Base-by-base conservation (phyloP, 73 alveolate species). In the Paramecium sonneborni region DNA sequence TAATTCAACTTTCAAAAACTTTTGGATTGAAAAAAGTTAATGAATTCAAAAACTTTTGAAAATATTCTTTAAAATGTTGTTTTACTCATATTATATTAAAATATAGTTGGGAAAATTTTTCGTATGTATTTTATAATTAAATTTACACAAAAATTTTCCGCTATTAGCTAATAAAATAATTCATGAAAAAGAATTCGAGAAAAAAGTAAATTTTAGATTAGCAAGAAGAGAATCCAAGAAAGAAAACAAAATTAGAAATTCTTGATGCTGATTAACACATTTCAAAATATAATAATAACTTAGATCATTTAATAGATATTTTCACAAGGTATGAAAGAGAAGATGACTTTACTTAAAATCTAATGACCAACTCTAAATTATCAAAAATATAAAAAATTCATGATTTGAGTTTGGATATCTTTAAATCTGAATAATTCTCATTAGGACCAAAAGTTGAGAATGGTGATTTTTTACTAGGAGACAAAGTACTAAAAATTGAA, bases 101-200 rank as follows among this genome's bases (percentile, higher is more conserved):
- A 12, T 8, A 9, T 62, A 9, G 20, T 52, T 20, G 68, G 7
- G 68, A 5, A 52, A 52, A 52, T 52, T 52, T 52, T 18, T 52
- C 5, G 68, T 18, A 21, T 18, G 68, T 52, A 52, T 62, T 62
- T 62, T 62, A 62, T 62, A 62, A 62, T 26, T 30, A 62, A 62
- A 62, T 30, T 62, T 30, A 62, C 84, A 62, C 84, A 32, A 26
- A 30, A 30, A 30, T 62, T 62, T 62, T 62, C 84, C 84, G 84
- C 84, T 62, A 62, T 62, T 30, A 62, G 44, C 30, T 62, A 32
- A 7, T 62, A 62, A 62, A 30, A 30, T 62, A 12, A 62, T 23
- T 62, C 20, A 62, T 62, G 84, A 62, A 62, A 62, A 62, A 62
- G 84, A 62, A 62, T 62, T 23, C 38, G 10, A 24, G 84, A 62